Percentiles rank a stretch among this genome's conserved stretches.
Conservation (phyloP, 2,329 filamentous ascomycete species). For the Fusarium sp. region DNA sequence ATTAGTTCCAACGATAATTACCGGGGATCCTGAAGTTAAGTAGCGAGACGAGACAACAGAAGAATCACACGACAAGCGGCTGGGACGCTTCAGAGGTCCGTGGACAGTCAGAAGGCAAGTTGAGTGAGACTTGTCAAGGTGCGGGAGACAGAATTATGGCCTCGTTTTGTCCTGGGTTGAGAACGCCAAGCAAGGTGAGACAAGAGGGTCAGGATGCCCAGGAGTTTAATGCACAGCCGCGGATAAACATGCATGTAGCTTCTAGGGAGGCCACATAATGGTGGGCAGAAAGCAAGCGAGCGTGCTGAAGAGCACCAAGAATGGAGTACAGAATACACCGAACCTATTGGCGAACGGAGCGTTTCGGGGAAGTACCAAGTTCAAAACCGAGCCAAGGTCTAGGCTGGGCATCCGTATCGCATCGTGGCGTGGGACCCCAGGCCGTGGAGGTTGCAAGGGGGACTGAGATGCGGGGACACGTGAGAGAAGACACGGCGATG, state of each 20-base stretch:
- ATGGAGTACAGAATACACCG: conserved; percentile 37
- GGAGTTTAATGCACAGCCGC: conserved; percentile 47
- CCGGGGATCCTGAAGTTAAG: conserved; percentile 34
- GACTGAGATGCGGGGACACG: conserved; percentile 51
- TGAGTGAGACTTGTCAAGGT: conserved; percentile 37
- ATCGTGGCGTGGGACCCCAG: conserved; percentile 45
- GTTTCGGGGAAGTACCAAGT: conserved; percentile 43
- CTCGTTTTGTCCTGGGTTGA: conserved; percentile 38
- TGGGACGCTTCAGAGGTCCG: conserved; percentile 30
- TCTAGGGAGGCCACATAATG: conserved; percentile 44
- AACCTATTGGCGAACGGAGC: conserved; percentile 21
- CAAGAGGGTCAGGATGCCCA: conserved; percentile 48
- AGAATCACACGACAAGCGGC: conserved; percentile 38
- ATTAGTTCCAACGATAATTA: conserved; percentile 41
- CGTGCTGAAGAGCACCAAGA: conserved; percentile 25
- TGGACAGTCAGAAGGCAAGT: conserved; percentile 37
- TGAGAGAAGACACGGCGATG: conserved; percentile 45
- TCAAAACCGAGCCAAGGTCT: conserved; percentile 40
- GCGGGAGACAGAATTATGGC: conserved; percentile 41
- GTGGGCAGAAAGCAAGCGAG: conserved; percentile 42
- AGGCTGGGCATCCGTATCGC: conserved; percentile 45
- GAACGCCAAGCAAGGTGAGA: conserved; percentile 45
- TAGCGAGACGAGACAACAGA: conserved; percentile 27
- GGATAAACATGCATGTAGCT: conserved; percentile 49
- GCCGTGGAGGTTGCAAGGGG: conserved; percentile 48